Conservation (phyloP, 2,329 filamentous ascomycete species). For the Diplodia scrobiculata region DNA sequence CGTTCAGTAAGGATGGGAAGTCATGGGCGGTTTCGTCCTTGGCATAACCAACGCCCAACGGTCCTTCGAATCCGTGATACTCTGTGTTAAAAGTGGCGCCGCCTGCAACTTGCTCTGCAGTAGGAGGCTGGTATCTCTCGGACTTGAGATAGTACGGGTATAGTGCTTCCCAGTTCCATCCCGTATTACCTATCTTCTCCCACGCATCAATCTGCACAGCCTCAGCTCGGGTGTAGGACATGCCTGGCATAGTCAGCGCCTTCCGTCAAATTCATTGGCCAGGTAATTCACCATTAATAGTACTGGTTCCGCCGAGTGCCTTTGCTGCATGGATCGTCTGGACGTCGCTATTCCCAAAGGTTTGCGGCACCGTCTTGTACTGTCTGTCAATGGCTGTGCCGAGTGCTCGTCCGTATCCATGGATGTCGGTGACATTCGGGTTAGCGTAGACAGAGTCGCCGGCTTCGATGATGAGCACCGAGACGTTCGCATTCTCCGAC, state of each 20-base stretch:
- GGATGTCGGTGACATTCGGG: slow-evolving; percentile 37
- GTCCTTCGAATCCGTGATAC: slow-evolving; percentile 35
- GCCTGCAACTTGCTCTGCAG: slow-evolving; percentile 34
- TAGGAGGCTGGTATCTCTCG: slow-evolving; percentile 40
- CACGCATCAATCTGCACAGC: slow-evolving; percentile 45
- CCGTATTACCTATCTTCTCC: slow-evolving; percentile 45
- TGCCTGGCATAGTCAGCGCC: slow-evolving; percentile 33
- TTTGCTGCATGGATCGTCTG: slow-evolving; percentile 43
- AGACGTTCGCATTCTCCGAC: slow-evolving; percentile 54
- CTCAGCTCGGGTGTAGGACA: slow-evolving; percentile 43
- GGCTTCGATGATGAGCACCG: slow-evolving; percentile 40
- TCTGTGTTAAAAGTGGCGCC: slow-evolving; percentile 35
- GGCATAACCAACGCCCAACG: slow-evolving; percentile 33
- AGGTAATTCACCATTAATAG: slow-evolving; percentile 45
- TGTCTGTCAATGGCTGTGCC: slow-evolving; percentile 46
- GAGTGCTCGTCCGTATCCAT: slow-evolving; percentile 34
- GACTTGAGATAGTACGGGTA: slow-evolving; percentile 44
- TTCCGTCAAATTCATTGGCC: neutral
- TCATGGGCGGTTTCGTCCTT: slow-evolving; percentile 23
- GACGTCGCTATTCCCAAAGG: slow-evolving; percentile 36
- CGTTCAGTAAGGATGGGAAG: slow-evolving; percentile 25
- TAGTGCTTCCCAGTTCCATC: slow-evolving; percentile 44
- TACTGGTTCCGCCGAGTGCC: slow-evolving; percentile 48
- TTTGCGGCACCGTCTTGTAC: slow-evolving; percentile 46
- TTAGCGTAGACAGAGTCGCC: slow-evolving; percentile 38